These are phyloP conservation scores for Amaranthus tricolor DNA, from an alignment of 179 eudicot species.

Conservation along the genomic window DNA sequence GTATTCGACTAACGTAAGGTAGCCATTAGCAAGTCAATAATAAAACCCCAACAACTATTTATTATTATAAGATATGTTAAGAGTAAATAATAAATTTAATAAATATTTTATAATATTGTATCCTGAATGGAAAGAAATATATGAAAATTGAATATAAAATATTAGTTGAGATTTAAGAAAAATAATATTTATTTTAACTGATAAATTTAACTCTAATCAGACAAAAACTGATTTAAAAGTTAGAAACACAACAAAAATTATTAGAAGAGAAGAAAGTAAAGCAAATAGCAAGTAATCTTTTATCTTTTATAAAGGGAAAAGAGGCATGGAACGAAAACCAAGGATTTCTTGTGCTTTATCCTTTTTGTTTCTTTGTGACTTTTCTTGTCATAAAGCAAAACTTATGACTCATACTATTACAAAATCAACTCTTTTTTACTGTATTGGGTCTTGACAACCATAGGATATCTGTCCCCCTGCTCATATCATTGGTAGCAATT, in stretches of 20 bases:
- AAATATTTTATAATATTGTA: too few relatives aligned
- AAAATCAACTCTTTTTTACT: slow-evolving; percentile 25
- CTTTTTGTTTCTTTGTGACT: slow-evolving; percentile 1
- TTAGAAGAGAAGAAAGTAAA: slow-evolving; percentile 6
- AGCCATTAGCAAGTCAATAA: too few relatives aligned
- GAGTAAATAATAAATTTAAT: too few relatives aligned
- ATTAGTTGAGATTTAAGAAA: too few relatives aligned
- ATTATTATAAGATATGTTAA: too few relatives aligned
- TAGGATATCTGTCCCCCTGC: background rate
- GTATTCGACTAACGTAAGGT: too few relatives aligned
- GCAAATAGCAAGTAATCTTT: background rate
- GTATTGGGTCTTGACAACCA: slow-evolving; percentile 24
- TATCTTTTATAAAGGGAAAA: background rate
- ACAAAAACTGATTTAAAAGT: background rate
- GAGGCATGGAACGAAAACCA: background rate
- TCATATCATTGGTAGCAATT: too few relatives aligned
- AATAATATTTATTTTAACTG: too few relatives aligned
- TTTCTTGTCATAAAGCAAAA: slow-evolving; percentile 29
- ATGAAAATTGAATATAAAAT: too few relatives aligned
- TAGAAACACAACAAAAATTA: background rate
- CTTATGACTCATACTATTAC: slow-evolving; percentile 15
- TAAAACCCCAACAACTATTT: too few relatives aligned
- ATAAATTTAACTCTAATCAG: too few relatives aligned
- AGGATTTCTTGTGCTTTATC: background rate
- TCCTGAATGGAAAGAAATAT: too few relatives aligned